phyloP scores from a whole-genome alignment of 495 filamentous ascomycete species.

The Staphylotrichum tortipilum region DNA sequence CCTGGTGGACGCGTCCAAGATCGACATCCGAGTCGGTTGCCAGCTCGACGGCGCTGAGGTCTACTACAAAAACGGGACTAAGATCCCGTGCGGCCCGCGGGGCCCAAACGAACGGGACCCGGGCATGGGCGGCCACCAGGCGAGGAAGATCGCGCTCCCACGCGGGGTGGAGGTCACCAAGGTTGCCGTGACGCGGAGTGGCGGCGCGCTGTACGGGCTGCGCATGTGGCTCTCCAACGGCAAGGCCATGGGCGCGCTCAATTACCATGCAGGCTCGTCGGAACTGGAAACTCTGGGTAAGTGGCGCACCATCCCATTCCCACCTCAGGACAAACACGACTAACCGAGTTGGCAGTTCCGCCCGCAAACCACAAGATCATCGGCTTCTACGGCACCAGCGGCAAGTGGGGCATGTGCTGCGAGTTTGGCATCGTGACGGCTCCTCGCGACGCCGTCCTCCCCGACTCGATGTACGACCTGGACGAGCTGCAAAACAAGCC shows the following conservation, averaged over 20 bases:
- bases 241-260: slow-evolving; percentile 24
- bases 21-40: slow-evolving; percentile 32
- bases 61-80: slow-evolving; percentile 28
- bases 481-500: slow-evolving; percentile 27
- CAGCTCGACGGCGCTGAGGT: slow-evolving; percentile 32
- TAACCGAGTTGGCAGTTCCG: slow-evolving; percentile 15
- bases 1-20: slow-evolving; percentile 20
- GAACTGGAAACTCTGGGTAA: slow-evolving; percentile 6
- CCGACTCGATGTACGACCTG: slow-evolving; percentile 28
- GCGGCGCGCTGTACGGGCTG: slow-evolving; percentile 24
- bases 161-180: slow-evolving; percentile 22
- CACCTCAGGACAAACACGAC: not conserved
- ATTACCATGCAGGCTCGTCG: not conserved
- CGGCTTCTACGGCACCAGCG: slow-evolving; percentile 35
- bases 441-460: slow-evolving; percentile 27
- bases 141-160: slow-evolving; percentile 23
- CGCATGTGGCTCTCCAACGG: slow-evolving; percentile 32
- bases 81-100: slow-evolving; percentile 28
- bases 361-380: slow-evolving; percentile 27
- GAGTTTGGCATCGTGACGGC: slow-evolving; percentile 39
- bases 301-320: not conserved
- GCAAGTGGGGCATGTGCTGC: slow-evolving; percentile 12
- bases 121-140: slow-evolving; percentile 27
- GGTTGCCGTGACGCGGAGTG: slow-evolving; percentile 20
- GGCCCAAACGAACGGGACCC: not conserved